Evolutionary conservation across 2,329 filamentous ascomycete genomes (phyloP).

Genomic region (Fonsecaea pedrosoi): DNA sequence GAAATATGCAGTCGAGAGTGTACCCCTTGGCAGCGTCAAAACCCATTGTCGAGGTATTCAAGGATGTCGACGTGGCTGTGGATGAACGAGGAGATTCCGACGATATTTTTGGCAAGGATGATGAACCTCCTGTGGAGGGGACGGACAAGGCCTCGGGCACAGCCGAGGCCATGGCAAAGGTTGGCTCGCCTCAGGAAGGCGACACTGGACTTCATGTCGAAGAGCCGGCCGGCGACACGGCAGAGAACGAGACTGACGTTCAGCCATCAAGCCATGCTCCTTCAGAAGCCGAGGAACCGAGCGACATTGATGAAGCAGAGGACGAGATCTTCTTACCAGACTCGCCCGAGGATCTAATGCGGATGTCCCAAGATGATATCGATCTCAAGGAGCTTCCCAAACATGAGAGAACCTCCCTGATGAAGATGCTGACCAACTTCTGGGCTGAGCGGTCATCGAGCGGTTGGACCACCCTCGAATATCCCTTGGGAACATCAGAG

Average conservation of each 20-base stretch:
- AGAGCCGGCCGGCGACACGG: slow-evolving; percentile 47
- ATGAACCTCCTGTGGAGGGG: slow-evolving; percentile 38
- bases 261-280: slow-evolving; percentile 59
- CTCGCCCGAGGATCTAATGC: slow-evolving; percentile 57
- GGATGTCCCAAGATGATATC: slow-evolving; percentile 60
- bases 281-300: slow-evolving; percentile 73
- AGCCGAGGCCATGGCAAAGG: slow-evolving; percentile 42
- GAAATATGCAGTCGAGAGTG: slow-evolving; percentile 75
- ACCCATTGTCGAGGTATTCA: slow-evolving; percentile 94
- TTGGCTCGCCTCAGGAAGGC: slow-evolving; percentile 45
- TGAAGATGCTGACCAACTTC: slow-evolving; percentile 96
- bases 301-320: slow-evolving; percentile 69
- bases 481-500: slow-evolving; percentile 84
- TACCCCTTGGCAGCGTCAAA: slow-evolving; percentile 93
- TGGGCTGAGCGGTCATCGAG: slow-evolving; percentile 98
- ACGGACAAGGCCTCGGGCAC: slow-evolving; percentile 36
- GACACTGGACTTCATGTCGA: slow-evolving; percentile 43
- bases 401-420: slow-evolving; percentile 88
- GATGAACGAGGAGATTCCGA: slow-evolving; percentile 76
- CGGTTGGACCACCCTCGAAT: slow-evolving; percentile 90
- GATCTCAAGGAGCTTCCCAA: slow-evolving; percentile 79
- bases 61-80: slow-evolving; percentile 90
- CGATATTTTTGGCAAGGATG: slow-evolving; percentile 53
- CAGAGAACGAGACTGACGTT: slow-evolving; percentile 54
- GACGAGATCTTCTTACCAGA: slow-evolving; percentile 71